Percentiles rank a stretch among this genome's conserved stretches.
Conservation (phyloP, 192 early-diverging fungal species). For the Podila epicladia region DNA sequence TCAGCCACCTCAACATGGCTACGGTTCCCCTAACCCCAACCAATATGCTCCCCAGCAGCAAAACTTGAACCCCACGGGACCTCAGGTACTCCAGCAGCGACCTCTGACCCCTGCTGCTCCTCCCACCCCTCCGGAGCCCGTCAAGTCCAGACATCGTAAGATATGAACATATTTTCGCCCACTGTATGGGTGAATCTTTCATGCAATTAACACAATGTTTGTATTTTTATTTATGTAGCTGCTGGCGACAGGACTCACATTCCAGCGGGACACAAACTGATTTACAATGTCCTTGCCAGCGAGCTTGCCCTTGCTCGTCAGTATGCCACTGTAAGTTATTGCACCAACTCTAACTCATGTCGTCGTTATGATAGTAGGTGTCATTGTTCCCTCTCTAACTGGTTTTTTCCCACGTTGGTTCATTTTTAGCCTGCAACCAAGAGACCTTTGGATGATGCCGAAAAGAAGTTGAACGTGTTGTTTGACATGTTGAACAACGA, state of each 20-base stretch:
- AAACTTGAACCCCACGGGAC: constrained; percentile 22
- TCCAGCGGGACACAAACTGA: constrained; percentile 72
- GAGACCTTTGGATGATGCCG: constrained; percentile 83
- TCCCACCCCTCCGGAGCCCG: constrained; percentile 57
- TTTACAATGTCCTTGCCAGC: constrained; percentile 62
- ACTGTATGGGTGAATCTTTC: too few relatives aligned
- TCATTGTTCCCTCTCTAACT: constrained; percentile 2
- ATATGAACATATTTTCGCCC: neutral
- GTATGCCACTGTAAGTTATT: constrained; percentile 52
- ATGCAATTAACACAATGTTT: neutral
- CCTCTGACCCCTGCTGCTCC: constrained; percentile 53
- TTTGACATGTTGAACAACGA: constrained; percentile 91
- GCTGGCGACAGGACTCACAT: constrained; percentile 88
- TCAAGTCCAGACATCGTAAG: constrained; percentile 67
- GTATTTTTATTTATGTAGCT: constrained; percentile 53
- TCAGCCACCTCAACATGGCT: constrained; percentile 31
- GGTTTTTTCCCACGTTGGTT: too few relatives aligned
- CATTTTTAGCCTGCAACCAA: constrained; percentile 72
- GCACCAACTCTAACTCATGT: too few relatives aligned
- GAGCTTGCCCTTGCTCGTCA: constrained; percentile 65
- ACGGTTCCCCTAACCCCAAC: constrained; percentile 20
- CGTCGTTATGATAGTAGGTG: too few relatives aligned
- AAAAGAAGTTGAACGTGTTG: constrained; percentile 80
- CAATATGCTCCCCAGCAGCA: constrained; percentile 30
- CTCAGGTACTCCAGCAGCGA: constrained; percentile 47